Conservation (phyloP, 129 eudicot species). For the Tagetes erecta region DNA sequence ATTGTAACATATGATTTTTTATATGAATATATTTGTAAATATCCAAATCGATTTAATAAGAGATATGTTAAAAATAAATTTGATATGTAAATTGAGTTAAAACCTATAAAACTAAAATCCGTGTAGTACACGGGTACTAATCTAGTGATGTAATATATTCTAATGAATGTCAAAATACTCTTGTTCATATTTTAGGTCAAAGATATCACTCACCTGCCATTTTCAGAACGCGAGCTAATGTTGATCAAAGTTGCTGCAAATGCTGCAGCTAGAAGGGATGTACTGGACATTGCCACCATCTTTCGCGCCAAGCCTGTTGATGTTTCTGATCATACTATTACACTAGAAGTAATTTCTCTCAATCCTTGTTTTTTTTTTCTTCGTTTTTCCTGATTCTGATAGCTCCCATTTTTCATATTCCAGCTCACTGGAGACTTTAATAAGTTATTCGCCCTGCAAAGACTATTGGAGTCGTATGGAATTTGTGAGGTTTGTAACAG, state of each 20-base stretch:
- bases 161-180: not conserved
- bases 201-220: conserved; percentile 80
- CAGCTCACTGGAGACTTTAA: conserved; percentile 85
- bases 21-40: no score
- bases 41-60: no score
- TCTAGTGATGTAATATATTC: not conserved
- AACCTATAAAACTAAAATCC: no score
- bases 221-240: conserved; percentile 91
- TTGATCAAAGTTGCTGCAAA: conserved; percentile 80
- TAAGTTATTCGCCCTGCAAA: conserved; percentile 84
- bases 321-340: conserved; percentile 92
- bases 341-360: conserved; percentile 61
- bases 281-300: conserved; percentile 86
- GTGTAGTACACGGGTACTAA: no score
- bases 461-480: conserved; percentile 74
- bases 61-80: no score
- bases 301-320: conserved; percentile 96
- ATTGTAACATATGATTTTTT: no score
- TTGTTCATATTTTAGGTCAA: conserved; percentile 51
- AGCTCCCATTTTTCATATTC: conserved; percentile 14
- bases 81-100: no score
- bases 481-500: conserved; percentile 75
- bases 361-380: not conserved
- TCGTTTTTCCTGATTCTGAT: conserved; percentile 7
- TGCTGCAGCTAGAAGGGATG: conserved; percentile 76